Base-by-base conservation (phyloP, 2,329 filamentous ascomycete species). In the Microascus cirrosus region DNA sequence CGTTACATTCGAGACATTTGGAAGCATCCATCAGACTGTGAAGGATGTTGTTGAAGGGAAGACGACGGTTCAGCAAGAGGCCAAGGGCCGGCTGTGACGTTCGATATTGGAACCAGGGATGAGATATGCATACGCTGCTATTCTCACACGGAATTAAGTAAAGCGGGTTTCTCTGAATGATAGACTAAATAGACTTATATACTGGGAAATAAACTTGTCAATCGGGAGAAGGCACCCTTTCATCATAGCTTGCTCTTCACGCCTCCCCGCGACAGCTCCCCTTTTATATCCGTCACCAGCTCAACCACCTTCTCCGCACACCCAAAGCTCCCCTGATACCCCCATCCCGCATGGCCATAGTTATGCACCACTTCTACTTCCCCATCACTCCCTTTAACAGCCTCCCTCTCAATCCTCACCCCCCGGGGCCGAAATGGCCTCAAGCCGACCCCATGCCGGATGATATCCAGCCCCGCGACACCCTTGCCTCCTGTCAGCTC, bases 1-100 rank as follows among this genome's bases (percentile, higher is more conserved):
- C 70, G 93, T 89, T 15, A 84, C 89, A 2, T 96, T 96, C 69
- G 79, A 89, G 65, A 84, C 92, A 74, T 96, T 93, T 83, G 82
- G 81, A 7, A 83, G 85, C 62, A 96, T 96, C 66, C 77, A 89
- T 54, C 77, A 81, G 61, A 87, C 86, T 34, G 86, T 90, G 61
- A 85, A 90, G 74, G 84, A 87, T 60, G 90, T 96, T 65, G 79
- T 78, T n/a, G 82, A 82, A 35, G 90, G 89, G 25, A 85, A 86
- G 69, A 81, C 80, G 18, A 89, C 79, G 2, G 83, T 80, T 1
- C 88, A 84, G 20, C 85, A 83, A 2, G 55, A 57, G 48, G 55
- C 55, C 45, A 57, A 57, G 55, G 55, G 55, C 8, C 28, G 55
- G 20, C n/a, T 57, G 7, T 53, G n/a, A 50, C 20, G 42, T 4